Evolutionary conservation across 805 yeast species (phyloP).

Genomic region (Spencermartinsiella europaea): DNA sequence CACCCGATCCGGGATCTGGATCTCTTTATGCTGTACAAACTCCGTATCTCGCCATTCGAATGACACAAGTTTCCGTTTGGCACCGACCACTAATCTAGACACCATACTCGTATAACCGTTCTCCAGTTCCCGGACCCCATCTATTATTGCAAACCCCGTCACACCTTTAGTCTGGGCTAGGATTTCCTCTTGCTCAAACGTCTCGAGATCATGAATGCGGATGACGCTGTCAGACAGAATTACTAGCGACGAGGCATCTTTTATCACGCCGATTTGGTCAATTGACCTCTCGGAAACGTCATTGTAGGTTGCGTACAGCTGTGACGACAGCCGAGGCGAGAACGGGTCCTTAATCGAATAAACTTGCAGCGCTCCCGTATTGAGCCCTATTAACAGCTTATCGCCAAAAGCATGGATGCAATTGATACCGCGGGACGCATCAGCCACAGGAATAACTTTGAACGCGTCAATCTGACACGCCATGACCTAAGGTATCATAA

Average conservation of each 20-base stretch:
- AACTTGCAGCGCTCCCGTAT: slow-evolving; percentile 26
- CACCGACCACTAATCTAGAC: slow-evolving; percentile 27
- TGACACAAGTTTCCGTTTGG: slow-evolving; percentile 19
- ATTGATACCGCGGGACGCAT: slow-evolving; percentile 9
- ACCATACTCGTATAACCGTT: slow-evolving; percentile 14
- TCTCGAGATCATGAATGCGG: slow-evolving; percentile 30
- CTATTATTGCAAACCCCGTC: slow-evolving; percentile 23
- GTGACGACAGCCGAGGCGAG: slow-evolving; percentile 14
- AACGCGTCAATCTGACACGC: neutral
- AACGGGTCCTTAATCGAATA: slow-evolving; percentile 23
- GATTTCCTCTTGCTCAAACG: slow-evolving; percentile 29
- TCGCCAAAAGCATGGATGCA: slow-evolving; percentile 24
- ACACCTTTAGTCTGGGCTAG: slow-evolving; percentile 35
- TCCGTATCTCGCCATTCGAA: slow-evolving; percentile 30
- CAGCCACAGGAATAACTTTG: neutral
- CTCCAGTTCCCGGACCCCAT: slow-evolving; percentile 14
- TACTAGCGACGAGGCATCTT: slow-evolving; percentile 31
- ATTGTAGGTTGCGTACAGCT: slow-evolving; percentile 17
- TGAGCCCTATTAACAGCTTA: slow-evolving; percentile 26
- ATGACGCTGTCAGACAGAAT: slow-evolving; percentile 31
- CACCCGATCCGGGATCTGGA: slow-evolving; percentile 27
- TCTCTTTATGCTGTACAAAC: slow-evolving; percentile 26
- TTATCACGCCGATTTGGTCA: slow-evolving; percentile 31
- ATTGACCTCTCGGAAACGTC: slow-evolving; percentile 25
- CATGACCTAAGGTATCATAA: no score